Conservation (phyloP, 257 asterid species). For the Plantago elongata region DNA sequence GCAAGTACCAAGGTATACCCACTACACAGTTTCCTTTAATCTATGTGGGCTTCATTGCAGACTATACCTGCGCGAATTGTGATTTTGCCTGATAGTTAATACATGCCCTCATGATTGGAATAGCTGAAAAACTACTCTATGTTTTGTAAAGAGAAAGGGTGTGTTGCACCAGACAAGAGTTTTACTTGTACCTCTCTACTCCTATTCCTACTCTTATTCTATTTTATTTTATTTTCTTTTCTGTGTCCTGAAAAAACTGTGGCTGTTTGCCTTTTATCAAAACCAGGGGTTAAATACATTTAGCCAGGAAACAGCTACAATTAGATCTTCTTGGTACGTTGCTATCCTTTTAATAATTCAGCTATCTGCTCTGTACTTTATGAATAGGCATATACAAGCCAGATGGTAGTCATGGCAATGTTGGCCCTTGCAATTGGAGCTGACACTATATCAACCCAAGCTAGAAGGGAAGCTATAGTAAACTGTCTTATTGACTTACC, state of each 20-base stretch:
- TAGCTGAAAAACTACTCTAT: not conserved
- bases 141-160: too few species aligned
- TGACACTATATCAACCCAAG: conserved; percentile 70
- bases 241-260: too few species aligned
- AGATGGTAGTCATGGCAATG: conserved; percentile 97
- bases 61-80: not conserved
- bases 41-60: not conserved
- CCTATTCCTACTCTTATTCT: too few species aligned
- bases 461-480: conserved; percentile 78
- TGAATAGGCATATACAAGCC: conserved; percentile 92
- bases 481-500: conserved; percentile 90
- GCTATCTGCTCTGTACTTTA: conserved; percentile 14
- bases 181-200: not conserved
- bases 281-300: too few species aligned
- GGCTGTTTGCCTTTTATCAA: too few species aligned
- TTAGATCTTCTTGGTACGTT: not conserved
- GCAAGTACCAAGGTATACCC: conserved; percentile 86
- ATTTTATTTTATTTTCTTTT: too few species aligned
- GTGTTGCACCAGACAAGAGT: not conserved
- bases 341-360: conserved; percentile 6
- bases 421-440: conserved; percentile 93
- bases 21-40: conserved; percentile 5
- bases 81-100: too few species aligned
- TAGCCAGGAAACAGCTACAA: too few species aligned
- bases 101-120: not conserved